A percentile compares a stretch with the other conserved stretches of the same genome.
These are phyloP conservation scores for Polygonum maritimum DNA, from an alignment of 148 eudicot genomes.

Conservation along the genomic window DNA sequence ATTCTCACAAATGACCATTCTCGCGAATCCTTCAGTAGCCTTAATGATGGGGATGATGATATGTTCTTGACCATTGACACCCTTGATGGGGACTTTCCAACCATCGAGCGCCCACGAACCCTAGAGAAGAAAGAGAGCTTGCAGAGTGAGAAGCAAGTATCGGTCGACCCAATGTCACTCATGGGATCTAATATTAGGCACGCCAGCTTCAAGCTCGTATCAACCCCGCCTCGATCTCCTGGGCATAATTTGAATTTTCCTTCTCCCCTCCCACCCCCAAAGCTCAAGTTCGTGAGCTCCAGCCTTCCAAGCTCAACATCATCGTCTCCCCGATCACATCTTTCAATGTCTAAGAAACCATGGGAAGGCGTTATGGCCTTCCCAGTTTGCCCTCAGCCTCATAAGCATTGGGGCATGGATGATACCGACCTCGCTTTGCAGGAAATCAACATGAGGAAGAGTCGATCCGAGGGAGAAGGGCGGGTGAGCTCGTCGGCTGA, in stretches of 20 bases:
- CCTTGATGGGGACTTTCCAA: conserved; percentile 26
- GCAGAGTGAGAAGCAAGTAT: conserved; percentile 60
- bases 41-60: conserved; percentile 27
- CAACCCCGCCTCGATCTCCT: conserved; percentile 9
- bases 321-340: conserved; percentile 34
- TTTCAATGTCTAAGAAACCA: conserved; percentile 22
- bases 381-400: conserved; percentile 8
- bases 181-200: conserved; percentile 29
- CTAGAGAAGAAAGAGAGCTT: conserved; percentile 17
- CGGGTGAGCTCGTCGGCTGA: conserved; percentile 33
- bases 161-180: conserved; percentile 69
- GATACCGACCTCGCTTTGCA: conserved; percentile 32
- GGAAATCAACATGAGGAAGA: conserved; percentile 37
- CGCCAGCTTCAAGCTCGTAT: conserved; percentile 22
- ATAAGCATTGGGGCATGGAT: conserved; percentile 44
- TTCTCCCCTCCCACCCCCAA: conserved; percentile 29
- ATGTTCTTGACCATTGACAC: conserved; percentile 27
- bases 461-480: conserved; percentile 61
- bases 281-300: conserved; percentile 39
- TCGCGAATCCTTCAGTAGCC: conserved; percentile 24
- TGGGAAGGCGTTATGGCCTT: conserved; percentile 7
- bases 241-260: conserved; percentile 4
- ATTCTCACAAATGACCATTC: background rate
- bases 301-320: conserved; percentile 60
- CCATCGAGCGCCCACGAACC: conserved; percentile 26